These are phyloP conservation scores for Paramecium caudatum DNA, from an alignment of 73 alveolate genomes.

Conservation along the genomic window DNA sequence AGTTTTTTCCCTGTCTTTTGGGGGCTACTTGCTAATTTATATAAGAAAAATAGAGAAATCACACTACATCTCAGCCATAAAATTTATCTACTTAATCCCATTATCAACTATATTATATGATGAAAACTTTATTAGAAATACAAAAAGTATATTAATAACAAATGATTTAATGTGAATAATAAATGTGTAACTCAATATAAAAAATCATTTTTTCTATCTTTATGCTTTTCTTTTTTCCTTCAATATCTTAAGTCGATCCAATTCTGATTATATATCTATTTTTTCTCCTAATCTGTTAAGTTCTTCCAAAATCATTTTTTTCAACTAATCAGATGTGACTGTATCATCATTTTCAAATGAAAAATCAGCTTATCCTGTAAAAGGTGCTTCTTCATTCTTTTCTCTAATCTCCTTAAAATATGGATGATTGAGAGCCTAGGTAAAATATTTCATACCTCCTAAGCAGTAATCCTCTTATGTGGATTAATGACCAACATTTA, in stretches of 20 bases:
- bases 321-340: constrained; percentile 63
- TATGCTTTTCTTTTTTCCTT: constrained; percentile 34
- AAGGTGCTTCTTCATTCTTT: constrained; percentile 53
- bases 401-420: constrained; percentile 74
- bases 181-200: neutral
- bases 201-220: constrained; percentile 31
- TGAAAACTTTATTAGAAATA: neutral
- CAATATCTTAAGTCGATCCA: constrained; percentile 19
- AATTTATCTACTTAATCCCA: neutral
- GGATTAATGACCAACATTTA: constrained; percentile 76
- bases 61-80: too few species aligned
- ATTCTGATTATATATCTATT: constrained; percentile 5
- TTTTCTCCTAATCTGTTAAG: constrained; percentile 59
- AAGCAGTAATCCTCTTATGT: constrained; percentile 70
- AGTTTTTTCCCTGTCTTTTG: neutral
- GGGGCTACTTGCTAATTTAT: too few species aligned
- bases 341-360: constrained; percentile 71
- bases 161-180: neutral
- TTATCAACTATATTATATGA: neutral
- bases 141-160: neutral
- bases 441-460: constrained; percentile 49
- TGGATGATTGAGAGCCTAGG: constrained; percentile 71
- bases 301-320: constrained; percentile 68
- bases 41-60: too few species aligned
- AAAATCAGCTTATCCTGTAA: constrained; percentile 62